Conservation (phyloP, 164 flowering plant genomes). For the Berberis vulgaris region DNA sequence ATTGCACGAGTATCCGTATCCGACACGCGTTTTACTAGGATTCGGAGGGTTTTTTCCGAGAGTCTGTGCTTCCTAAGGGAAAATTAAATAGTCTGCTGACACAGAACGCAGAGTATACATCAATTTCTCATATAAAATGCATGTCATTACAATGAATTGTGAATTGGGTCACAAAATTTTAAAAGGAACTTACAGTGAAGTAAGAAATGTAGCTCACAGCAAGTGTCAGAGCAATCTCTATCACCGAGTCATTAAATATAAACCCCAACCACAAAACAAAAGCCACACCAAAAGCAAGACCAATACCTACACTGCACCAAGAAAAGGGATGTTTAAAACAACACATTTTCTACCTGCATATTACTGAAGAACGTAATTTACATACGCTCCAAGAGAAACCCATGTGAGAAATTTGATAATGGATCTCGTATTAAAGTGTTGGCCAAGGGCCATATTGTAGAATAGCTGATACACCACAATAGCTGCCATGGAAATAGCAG, state of each 20-base stretch:
- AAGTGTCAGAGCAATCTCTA: slow-evolving; percentile 85
- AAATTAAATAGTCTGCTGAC: too few relatives aligned
- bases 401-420: slow-evolving; percentile 49
- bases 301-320: slow-evolving; percentile 74
- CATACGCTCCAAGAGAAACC: slow-evolving; percentile 95
- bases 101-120: not conserved
- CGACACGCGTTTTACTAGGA: too few relatives aligned
- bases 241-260: slow-evolving; percentile 88
- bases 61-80: too few relatives aligned
- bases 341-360: not conserved
- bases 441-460: slow-evolving; percentile 66
- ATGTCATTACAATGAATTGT: not conserved
- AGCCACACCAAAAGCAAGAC: slow-evolving; percentile 72
- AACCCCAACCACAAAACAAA: slow-evolving; percentile 84
- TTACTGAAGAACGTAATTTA: slow-evolving; percentile 10
- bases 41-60: too few relatives aligned
- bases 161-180: not conserved
- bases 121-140: not conserved
- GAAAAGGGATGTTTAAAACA: slow-evolving; percentile 8
- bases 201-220: slow-evolving; percentile 92
- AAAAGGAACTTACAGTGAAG: slow-evolving; percentile 64
- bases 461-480: slow-evolving; percentile 90
- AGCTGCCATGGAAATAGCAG: slow-evolving; percentile 60
- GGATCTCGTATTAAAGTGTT: slow-evolving; percentile 40
- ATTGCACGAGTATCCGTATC: too few relatives aligned